Evolutionary conservation across 2,329 filamentous ascomycete genomes (phyloP).

Genomic region (Calonectria pseudoturangicola): DNA sequence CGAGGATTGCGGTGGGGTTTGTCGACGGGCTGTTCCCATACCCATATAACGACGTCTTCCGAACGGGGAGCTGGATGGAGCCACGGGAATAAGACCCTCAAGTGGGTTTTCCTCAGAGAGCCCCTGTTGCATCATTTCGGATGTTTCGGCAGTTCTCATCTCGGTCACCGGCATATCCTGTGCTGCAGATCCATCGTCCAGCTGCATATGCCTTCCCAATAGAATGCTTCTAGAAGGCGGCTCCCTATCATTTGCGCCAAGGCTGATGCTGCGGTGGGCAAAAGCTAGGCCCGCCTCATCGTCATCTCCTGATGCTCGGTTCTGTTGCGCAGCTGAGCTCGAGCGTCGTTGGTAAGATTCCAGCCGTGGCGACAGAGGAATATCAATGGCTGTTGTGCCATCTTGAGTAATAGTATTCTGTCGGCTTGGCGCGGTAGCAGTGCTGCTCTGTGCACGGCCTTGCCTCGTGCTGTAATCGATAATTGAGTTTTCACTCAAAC

Average conservation of each 20-base stretch:
- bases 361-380: slow-evolving; percentile 81
- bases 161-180: slow-evolving; percentile 59
- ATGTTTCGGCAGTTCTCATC: slow-evolving; percentile 62
- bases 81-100: slow-evolving; percentile 64
- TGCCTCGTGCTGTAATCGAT: slow-evolving; percentile 61
- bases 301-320: slow-evolving; percentile 71
- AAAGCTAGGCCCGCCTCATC: slow-evolving; percentile 78
- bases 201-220: slow-evolving; percentile 66
- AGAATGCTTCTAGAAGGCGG: slow-evolving; percentile 79
- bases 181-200: slow-evolving; percentile 58
- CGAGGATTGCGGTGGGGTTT: slow-evolving; percentile 66
- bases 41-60: slow-evolving; percentile 68
- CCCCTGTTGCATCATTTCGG: slow-evolving; percentile 63
- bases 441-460: slow-evolving; percentile 51
- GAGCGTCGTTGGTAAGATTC: slow-evolving; percentile 76
- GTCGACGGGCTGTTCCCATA: slow-evolving; percentile 62
- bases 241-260: slow-evolving; percentile 79
- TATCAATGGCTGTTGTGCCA: slow-evolving; percentile 81
- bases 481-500: slow-evolving; percentile 93
- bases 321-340: slow-evolving; percentile 81
- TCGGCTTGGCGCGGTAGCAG: slow-evolving; percentile 58
- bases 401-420: slow-evolving; percentile 66
- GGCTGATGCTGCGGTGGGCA: slow-evolving; percentile 80
- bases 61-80: slow-evolving; percentile 66
- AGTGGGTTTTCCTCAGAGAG: slow-evolving; percentile 69